These are phyloP conservation scores for Anthracocystis setariae DNA, from an alignment of 1,284 basidiomycete species.

Conservation along the genomic window DNA sequence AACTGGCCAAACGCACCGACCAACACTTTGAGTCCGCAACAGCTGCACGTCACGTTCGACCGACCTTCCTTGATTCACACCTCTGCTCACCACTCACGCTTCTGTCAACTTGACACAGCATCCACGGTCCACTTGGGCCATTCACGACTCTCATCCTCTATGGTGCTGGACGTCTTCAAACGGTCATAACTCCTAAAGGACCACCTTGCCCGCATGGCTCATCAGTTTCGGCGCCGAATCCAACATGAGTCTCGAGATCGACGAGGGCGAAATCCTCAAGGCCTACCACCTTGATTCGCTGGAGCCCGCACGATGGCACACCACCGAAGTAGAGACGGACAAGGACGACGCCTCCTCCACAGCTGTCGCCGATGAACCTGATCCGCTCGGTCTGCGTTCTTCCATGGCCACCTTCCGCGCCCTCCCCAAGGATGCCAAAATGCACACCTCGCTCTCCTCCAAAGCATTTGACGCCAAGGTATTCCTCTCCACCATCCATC, in stretches of 20 bases:
- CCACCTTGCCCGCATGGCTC: no score
- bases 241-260: conserved; percentile 52
- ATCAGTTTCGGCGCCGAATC: background rate
- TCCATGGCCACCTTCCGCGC: conserved; percentile 69
- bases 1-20: conserved; percentile 12
- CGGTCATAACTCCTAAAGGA: no score
- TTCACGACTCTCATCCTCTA: no score
- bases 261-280: conserved; percentile 67
- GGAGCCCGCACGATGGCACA: conserved; percentile 66
- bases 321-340: conserved; percentile 28
- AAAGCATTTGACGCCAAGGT: conserved; percentile 96
- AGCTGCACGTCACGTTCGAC: conserved; percentile 5
- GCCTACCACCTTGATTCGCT: conserved; percentile 68
- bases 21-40: conserved; percentile 3
- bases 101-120: background rate
- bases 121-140: background rate
- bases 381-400: conserved; percentile 67
- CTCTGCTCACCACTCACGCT: background rate
- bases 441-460: conserved; percentile 71
- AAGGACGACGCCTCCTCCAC: conserved; percentile 24
- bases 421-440: conserved; percentile 43
- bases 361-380: conserved; percentile 59
- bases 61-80: background rate
- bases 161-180: no score
- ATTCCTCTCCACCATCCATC: conserved; percentile 90